phyloP scores from a whole-genome alignment of 225 moss, liverwort and hornwort species.

The Takakia lepidozioides region DNA sequence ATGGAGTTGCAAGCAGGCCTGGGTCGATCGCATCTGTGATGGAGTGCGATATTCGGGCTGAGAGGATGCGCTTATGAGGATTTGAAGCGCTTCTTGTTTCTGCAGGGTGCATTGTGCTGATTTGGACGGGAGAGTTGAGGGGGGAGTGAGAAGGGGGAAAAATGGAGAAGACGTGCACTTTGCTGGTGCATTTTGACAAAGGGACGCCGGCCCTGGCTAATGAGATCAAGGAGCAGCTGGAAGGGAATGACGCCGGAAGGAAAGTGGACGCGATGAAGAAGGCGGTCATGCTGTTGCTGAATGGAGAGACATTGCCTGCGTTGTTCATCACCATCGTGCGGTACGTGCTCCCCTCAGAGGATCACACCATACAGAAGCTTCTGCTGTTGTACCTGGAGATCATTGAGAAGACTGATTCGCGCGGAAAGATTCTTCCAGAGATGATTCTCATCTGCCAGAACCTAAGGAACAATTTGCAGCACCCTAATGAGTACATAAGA shows the following conservation, averaged over 20 bases:
- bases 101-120: too few species aligned
- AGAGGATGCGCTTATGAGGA: too few species aligned
- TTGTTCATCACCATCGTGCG: constrained; percentile 93
- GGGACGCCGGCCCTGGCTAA: constrained; percentile 88
- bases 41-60: too few species aligned
- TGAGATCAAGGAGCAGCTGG: constrained; percentile 93
- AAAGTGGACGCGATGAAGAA: constrained; percentile 99
- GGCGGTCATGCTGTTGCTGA: constrained; percentile 86
- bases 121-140: too few species aligned
- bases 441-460: constrained; percentile 98
- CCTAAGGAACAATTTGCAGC: constrained; percentile 90
- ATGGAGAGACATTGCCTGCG: constrained; percentile 82
- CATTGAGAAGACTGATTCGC: constrained; percentile 89
- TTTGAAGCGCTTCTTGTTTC: too few species aligned
- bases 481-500: constrained; percentile 92
- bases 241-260: constrained; percentile 65
- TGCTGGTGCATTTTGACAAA: constrained; percentile 93
- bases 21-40: too few species aligned
- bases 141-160: too few species aligned
- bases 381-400: constrained; percentile 85
- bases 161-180: constrained; percentile 94
- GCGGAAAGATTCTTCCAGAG: constrained; percentile 87
- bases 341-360: constrained; percentile 91
- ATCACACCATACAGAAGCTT: constrained; percentile 98
- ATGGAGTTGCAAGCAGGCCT: too few species aligned